Base-by-base conservation (phyloP, 2,329 filamentous ascomycete genomes). In the Orbilia ellipsospora region DNA sequence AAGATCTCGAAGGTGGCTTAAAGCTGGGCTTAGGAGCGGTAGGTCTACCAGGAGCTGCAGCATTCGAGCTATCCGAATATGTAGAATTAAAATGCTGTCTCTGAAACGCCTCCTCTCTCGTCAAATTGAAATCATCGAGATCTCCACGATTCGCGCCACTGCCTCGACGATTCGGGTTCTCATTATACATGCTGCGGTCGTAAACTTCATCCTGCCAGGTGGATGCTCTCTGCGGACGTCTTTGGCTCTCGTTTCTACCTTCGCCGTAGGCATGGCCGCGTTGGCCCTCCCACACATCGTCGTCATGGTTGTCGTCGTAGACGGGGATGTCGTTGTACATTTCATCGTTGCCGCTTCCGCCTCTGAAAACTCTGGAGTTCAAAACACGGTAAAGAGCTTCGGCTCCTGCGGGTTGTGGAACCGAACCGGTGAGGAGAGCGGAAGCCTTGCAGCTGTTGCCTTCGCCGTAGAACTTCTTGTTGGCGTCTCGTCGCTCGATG, bases 261-360 rank as follows among this genome's bases (percentile, higher is more conserved):
- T 77, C 90, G 44, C 91, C 90, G 80, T 88, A 90, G 3, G 89
- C 91, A 23, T 86, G 87, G 50, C 92, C 92, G 60, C 87, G 87
- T 73, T 88, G 86, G 50, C 91, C 91, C 81, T 94, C 90, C 92
- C 93, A 96, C 5, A 93, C 89, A 7, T 92, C 89, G 79, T 94
- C 89, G 79, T 97, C 93, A 80, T 92, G 91, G 45, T 86, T 84
- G 75, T 94, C 89, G 80, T 94, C 93, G 82, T 97, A 98, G 23
- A 96, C 88, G 12, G 95, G 94, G 18, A 91, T 88, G 80, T 98
- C 94, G 83, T 98, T 98, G 86, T 98, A 98, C 89, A 95, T 94
- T 55, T 84, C 81, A 79, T 92, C 90, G 55, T 82, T 80, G 13
- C 82, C 82, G 28, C 80, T 81, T 72, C 88, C 85, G 55, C 93